Conservation (phyloP, 495 filamentous ascomycete genomes). For the Rhypophila decipiens region DNA sequence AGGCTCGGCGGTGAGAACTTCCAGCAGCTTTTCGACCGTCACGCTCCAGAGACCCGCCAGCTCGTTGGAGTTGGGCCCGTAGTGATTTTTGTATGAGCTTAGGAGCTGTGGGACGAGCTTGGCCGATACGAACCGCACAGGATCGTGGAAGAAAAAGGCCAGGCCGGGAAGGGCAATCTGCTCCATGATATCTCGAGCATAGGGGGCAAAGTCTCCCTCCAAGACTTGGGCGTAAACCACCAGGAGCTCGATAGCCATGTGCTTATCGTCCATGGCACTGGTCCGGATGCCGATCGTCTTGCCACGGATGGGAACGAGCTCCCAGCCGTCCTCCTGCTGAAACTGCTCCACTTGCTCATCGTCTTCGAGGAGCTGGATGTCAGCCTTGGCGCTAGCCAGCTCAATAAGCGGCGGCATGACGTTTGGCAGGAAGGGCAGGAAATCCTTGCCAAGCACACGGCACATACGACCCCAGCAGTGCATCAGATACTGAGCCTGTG, state of each 20-base stretch:
- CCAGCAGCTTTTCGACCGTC: slow-evolving; percentile 84
- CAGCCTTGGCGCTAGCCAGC: slow-evolving; percentile 89
- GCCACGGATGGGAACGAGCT: slow-evolving; percentile 90
- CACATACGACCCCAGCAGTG: slow-evolving; percentile 99
- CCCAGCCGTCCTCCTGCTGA: slow-evolving; percentile 96
- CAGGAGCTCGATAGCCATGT: slow-evolving; percentile 96
- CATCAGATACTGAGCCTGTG: slow-evolving; percentile 92
- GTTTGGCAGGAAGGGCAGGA: slow-evolving; percentile 81
- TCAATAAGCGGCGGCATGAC: slow-evolving; percentile 94
- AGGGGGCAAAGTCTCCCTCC: slow-evolving; percentile 84
- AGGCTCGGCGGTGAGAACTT: slow-evolving; percentile 90
- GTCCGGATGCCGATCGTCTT: slow-evolving; percentile 99
- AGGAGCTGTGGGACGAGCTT: slow-evolving; percentile 93
- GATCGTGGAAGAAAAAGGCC: slow-evolving; percentile 99
- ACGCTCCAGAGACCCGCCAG: slow-evolving; percentile 74
- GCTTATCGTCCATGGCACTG: slow-evolving; percentile 93
- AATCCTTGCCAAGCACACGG: slow-evolving; percentile 81
- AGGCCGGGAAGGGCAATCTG: slow-evolving; percentile 91
- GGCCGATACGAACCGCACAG: slow-evolving; percentile 89
- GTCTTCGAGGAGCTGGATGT: slow-evolving; percentile 93
- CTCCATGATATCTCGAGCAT: slow-evolving; percentile 89
- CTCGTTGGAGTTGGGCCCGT: slow-evolving; percentile 67
- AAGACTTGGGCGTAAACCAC: slow-evolving; percentile 95
- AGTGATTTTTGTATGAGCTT: slow-evolving; percentile 85
- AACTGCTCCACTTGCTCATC: slow-evolving; percentile 90